Evolutionary conservation across 495 filamentous ascomycete species (phyloP).

Genomic region (Hypoxylon subgilvum): DNA sequence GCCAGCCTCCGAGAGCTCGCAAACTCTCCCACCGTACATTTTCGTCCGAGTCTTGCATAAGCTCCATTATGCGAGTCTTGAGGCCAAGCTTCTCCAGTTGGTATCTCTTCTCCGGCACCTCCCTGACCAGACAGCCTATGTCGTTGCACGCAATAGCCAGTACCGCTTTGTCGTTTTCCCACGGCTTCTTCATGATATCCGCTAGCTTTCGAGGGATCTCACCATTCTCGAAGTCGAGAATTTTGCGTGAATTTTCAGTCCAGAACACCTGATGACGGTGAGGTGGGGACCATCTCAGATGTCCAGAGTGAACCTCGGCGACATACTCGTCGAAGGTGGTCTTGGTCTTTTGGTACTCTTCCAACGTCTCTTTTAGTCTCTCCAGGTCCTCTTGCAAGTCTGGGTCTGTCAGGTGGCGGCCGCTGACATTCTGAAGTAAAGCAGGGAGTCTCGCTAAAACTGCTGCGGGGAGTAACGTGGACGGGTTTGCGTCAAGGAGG

Average conservation of each 20-base stretch:
- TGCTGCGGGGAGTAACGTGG: conserved; percentile 78
- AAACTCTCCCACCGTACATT: conserved; percentile 93
- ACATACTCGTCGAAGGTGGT: conserved; percentile 97
- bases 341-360: conserved; percentile 93
- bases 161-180: conserved; percentile 94
- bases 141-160: conserved; percentile 97
- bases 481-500: conserved; percentile 77
- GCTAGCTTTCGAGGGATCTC: conserved; percentile 81
- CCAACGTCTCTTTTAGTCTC: conserved; percentile 75
- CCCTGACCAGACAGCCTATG: conserved; percentile 84
- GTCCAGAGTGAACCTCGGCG: conserved; percentile 84
- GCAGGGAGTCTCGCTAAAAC: conserved; percentile 82
- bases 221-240: conserved; percentile 82
- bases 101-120: conserved; percentile 81
- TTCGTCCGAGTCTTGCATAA: conserved; percentile 92
- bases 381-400: conserved; percentile 88
- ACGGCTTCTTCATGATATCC: conserved; percentile 83
- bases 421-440: conserved; percentile 77
- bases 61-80: conserved; percentile 90
- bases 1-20: conserved; percentile 89
- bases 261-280: conserved; percentile 91
- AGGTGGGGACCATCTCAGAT: conserved; percentile 93
- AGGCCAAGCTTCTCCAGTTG: conserved; percentile 89
- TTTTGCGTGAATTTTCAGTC: conserved; percentile 91
- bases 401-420: conserved; percentile 84